A percentile compares a stretch with the other conserved stretches of the same genome.
Evolutionary conservation across 352 stramenopile species (phyloP).

Genomic region (Elongisporangium anandrum): DNA sequence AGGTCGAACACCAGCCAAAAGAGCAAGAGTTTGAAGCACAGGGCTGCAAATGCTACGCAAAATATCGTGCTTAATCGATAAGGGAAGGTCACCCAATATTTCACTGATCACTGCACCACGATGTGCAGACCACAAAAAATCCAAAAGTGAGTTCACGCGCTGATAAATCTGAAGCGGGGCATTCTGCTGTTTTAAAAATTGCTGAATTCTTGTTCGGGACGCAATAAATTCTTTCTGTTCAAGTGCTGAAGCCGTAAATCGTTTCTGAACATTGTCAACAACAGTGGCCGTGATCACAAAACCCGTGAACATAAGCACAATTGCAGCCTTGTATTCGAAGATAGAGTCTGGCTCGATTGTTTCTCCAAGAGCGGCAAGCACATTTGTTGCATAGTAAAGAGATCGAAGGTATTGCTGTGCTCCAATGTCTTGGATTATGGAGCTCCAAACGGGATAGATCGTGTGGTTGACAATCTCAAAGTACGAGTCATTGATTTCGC

Average conservation of each 20-base stretch:
- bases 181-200: slow-evolving; percentile 42
- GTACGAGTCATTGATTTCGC: slow-evolving; percentile 12
- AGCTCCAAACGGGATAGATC: neutral
- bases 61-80: slow-evolving; percentile 32
- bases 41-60: slow-evolving; percentile 34
- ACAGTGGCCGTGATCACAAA: slow-evolving; percentile 47
- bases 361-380: slow-evolving; percentile 30
- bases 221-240: slow-evolving; percentile 61
- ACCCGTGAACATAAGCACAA: slow-evolving; percentile 40
- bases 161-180: slow-evolving; percentile 37
- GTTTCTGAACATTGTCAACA: slow-evolving; percentile 52
- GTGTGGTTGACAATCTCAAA: slow-evolving; percentile 2
- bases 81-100: slow-evolving; percentile 33
- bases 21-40: slow-evolving; percentile 30
- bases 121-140: slow-evolving; percentile 62
- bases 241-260: slow-evolving; percentile 40
- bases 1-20: slow-evolving; percentile 23
- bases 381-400: slow-evolving; percentile 33
- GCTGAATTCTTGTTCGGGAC: slow-evolving; percentile 37
- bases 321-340: slow-evolving; percentile 21
- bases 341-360: slow-evolving; percentile 32
- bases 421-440: neutral
- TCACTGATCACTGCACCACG: slow-evolving; percentile 31
- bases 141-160: slow-evolving; percentile 46
- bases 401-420: slow-evolving; percentile 34